Evolutionary conservation across 768 basidiomycete species (phyloP).

Genomic region (Suillus fuscotomentosus): DNA sequence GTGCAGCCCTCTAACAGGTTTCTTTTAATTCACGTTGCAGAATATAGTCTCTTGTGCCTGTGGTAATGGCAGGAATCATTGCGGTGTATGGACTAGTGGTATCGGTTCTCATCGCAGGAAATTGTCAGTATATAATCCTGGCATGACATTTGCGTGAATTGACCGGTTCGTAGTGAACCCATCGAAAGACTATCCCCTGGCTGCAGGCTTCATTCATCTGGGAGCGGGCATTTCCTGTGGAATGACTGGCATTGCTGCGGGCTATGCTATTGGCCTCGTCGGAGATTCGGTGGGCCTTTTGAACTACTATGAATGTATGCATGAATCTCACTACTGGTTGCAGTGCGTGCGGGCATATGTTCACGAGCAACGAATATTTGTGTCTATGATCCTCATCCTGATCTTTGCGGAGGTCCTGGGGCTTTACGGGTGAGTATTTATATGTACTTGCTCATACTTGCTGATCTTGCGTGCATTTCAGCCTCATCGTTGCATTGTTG

Average conservation of each 20-base stretch:
- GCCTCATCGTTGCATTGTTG: conserved; percentile 85
- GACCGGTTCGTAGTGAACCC: conserved; percentile 49
- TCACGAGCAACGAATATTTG: conserved; percentile 88
- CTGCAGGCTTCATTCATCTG: conserved; percentile 88
- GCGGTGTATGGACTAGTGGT: conserved; percentile 97
- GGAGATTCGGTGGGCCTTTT: conserved; percentile 79
- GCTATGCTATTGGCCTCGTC: conserved; percentile 91
- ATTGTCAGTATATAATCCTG: conserved; percentile 36
- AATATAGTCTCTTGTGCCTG: conserved; percentile 84
- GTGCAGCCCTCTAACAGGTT: conserved; percentile 3
- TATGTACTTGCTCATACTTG: background rate
- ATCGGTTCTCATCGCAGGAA: conserved; percentile 85
- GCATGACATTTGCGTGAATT: conserved; percentile 9
- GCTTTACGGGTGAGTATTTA: conserved; percentile 66
- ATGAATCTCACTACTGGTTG: background rate
- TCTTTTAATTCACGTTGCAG: background rate
- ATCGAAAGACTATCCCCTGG: conserved; percentile 70
- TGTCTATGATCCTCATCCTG: conserved; percentile 94
- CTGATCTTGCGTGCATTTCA: conserved; percentile 20
- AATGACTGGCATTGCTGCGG: conserved; percentile 87
- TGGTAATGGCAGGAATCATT: conserved; percentile 98
- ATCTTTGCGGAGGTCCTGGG: conserved; percentile 92
- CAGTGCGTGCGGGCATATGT: conserved; percentile 92
- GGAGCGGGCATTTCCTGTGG: conserved; percentile 92
- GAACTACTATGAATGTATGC: background rate